Conservation (phyloP, 768 basidiomycete species). For the Panellus pusillus region DNA sequence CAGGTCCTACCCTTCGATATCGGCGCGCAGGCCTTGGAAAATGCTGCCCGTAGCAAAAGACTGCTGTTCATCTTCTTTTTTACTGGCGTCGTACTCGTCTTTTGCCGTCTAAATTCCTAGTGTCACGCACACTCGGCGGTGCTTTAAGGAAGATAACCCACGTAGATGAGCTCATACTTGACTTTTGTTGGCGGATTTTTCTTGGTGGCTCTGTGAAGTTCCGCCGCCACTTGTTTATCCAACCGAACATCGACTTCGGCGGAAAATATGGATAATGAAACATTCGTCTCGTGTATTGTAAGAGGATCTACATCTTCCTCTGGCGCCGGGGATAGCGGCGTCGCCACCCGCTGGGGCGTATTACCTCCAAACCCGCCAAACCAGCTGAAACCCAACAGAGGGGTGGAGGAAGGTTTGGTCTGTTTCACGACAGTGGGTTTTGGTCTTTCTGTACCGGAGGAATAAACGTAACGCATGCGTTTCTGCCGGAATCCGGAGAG, state of each 20-base stretch:
- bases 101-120: conserved; percentile 63
- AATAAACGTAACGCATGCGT: conserved; percentile 81
- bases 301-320: conserved; percentile 37
- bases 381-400: conserved; percentile 45
- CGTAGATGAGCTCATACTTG: conserved; percentile 84
- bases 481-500: conserved; percentile 76
- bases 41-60: conserved; percentile 70
- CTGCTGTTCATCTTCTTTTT: conserved; percentile 63
- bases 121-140: neutral
- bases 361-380: conserved; percentile 41
- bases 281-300: conserved; percentile 48
- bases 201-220: conserved; percentile 90
- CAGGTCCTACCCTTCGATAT: conserved; percentile 69
- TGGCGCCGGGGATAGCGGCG: conserved; percentile 35
- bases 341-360: conserved; percentile 37
- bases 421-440: conserved; percentile 32
- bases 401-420: conserved; percentile 34
- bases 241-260: conserved; percentile 65
- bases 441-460: conserved; percentile 61
- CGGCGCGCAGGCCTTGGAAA: conserved; percentile 84
- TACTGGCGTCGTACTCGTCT: conserved; percentile 74
- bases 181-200: conserved; percentile 83
- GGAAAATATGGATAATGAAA: conserved; percentile 64
- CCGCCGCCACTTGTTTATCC: conserved; percentile 63
- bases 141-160: conserved; percentile 32